Percentiles rank a stretch among this genome's conserved stretches.
Evolutionary conservation across 495 filamentous ascomycete species (phyloP).

Genomic region (Choiromyces venosus): DNA sequence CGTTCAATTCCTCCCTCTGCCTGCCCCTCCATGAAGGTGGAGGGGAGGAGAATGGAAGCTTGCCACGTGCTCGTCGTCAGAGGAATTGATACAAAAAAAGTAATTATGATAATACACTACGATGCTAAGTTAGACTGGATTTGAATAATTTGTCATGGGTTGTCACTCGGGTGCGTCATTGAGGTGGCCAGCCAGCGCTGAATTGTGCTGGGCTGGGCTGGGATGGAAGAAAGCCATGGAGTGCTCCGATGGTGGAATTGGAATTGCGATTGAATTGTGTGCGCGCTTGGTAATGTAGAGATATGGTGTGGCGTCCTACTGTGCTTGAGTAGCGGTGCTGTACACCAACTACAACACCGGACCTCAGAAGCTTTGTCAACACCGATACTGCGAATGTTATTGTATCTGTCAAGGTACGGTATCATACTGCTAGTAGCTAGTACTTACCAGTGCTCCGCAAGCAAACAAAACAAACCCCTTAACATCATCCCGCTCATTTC

Average conservation of each 20-base stretch:
- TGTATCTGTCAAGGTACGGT: no score
- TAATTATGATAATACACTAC: not conserved
- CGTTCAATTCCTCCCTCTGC: not conserved
- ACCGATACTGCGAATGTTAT: no score
- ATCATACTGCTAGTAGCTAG: no score
- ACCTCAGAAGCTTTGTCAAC: no score
- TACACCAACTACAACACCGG: no score
- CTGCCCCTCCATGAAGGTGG: not conserved
- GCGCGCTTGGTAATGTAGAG: no score
- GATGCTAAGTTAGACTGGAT: not conserved
- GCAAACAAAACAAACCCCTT: no score
- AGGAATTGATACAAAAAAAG: conserved; percentile 5
- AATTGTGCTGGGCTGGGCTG: not conserved
- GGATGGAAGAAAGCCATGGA: not conserved
- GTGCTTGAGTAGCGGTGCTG: no score
- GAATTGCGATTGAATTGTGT: no score
- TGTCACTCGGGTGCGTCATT: not conserved
- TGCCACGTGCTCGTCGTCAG: not conserved
- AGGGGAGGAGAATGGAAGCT: not conserved
- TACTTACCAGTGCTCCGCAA: no score
- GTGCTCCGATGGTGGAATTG: not conserved
- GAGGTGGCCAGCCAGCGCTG: not conserved
- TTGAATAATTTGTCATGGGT: not conserved
- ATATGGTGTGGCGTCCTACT: no score
- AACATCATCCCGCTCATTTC: not conserved